These are phyloP conservation scores for Fusarium tuaranense DNA, from an alignment of 2,329 filamentous ascomycete genomes.

Conservation along the genomic window DNA sequence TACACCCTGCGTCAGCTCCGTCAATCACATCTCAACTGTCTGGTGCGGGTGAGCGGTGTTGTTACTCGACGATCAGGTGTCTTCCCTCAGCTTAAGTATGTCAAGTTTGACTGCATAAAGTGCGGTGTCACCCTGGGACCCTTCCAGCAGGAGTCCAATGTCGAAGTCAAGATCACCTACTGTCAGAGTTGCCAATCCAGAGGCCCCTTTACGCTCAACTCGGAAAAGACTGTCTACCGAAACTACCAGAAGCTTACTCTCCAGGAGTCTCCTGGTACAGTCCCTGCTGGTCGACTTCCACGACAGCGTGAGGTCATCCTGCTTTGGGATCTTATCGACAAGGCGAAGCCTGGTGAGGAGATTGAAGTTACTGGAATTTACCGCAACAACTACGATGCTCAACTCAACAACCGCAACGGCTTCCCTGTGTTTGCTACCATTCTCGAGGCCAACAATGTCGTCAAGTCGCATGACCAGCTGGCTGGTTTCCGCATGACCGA, in stretches of 20 bases:
- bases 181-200: conserved; percentile 97
- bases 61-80: conserved; percentile 95
- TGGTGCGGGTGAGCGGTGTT: conserved; percentile 93
- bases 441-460: conserved; percentile 94
- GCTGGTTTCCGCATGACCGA: conserved; percentile 96
- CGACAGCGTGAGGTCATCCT: conserved; percentile 94
- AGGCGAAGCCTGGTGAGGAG: conserved; percentile 96
- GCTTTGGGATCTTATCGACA: conserved; percentile 96
- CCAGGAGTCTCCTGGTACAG: conserved; percentile 96
- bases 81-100: conserved; percentile 97
- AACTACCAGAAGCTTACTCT: conserved; percentile 99
- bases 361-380: conserved; percentile 98
- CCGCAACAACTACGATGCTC: conserved; percentile 97
- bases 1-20: conserved; percentile 96
- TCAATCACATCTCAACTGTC: conserved; percentile 94
- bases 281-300: conserved; percentile 93
- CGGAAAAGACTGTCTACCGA: conserved; percentile 96
- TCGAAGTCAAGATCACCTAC: conserved; percentile 95
- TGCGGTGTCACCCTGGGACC: conserved; percentile 92
- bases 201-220: conserved; percentile 94
- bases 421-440: conserved; percentile 99
- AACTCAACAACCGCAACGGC: conserved; percentile 97
- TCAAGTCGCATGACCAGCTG: conserved; percentile 97
- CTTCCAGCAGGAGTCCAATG: conserved; percentile 96
- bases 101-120: conserved; percentile 97